Conservation (phyloP, 352 stramenopile species). For the Phytophthora pluvialis region DNA sequence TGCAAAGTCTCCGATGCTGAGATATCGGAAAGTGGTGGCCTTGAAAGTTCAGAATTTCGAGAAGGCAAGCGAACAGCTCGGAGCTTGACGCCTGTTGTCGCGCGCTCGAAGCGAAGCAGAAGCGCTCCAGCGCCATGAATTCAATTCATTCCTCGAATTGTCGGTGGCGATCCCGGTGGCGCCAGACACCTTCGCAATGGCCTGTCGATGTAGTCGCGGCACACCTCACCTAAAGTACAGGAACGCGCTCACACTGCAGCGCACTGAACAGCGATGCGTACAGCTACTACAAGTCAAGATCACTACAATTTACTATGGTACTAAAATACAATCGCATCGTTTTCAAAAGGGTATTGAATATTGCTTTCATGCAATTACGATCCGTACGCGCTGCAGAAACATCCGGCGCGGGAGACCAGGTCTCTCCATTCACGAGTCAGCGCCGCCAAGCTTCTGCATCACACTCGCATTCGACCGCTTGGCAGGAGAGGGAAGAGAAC, state of each 20-base stretch:
- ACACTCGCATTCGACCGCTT: conserved; percentile 19
- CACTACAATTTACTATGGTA: background rate
- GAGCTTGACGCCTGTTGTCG: background rate
- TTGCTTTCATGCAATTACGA: background rate
- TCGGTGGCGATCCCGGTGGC: conserved; percentile 10
- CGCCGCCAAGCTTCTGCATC: conserved; percentile 20
- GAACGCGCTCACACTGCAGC: background rate
- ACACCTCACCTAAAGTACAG: background rate
- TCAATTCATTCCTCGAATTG: background rate
- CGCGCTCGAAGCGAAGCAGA: conserved; percentile 1
- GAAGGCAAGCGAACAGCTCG: background rate
- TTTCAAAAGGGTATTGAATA: conserved; percentile 7
- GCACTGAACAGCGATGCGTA: background rate
- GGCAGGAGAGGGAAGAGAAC: background rate
- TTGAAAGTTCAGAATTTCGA: conserved; percentile 10
- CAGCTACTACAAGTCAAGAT: background rate
- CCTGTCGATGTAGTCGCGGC: conserved; percentile 8
- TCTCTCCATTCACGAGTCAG: conserved; percentile 28
- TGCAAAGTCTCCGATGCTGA: conserved; percentile 2
- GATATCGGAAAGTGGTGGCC: background rate
- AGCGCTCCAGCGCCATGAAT: conserved; percentile 16
- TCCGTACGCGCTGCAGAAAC: conserved; percentile 17
- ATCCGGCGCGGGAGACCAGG: conserved; percentile 21
- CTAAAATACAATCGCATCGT: background rate
- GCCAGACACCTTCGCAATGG: background rate